A percentile compares a stretch with the other conserved stretches of the same genome.
Conservation (phyloP, 2,329 filamentous ascomycete genomes). For the Pseudocercospora fijiensis region DNA sequence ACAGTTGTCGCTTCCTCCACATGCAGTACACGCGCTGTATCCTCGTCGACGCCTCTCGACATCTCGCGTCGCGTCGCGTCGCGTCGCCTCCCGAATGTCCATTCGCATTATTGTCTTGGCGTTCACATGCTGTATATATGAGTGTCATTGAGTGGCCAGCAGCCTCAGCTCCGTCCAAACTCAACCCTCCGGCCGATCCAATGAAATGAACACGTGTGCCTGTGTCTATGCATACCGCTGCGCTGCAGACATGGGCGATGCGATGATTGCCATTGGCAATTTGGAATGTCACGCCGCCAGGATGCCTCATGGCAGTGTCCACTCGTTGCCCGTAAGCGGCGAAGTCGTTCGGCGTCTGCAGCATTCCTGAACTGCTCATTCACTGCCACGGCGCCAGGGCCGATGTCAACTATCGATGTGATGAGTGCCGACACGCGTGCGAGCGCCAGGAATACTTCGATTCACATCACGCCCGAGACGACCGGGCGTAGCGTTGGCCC, state of each 20-base stretch:
- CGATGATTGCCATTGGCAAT: background rate
- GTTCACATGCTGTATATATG: background rate
- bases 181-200: background rate
- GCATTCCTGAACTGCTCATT: background rate
- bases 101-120: too few species aligned
- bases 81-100: background rate
- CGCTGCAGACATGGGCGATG: background rate
- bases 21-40: background rate
- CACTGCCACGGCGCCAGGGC: background rate
- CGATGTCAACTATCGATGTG: too few species aligned
- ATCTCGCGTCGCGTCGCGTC: too few species aligned
- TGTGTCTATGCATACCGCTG: background rate
- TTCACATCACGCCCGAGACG: background rate
- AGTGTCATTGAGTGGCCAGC: background rate
- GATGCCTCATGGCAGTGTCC: background rate
- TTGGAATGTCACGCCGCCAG: background rate
- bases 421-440: constrained; percentile 1
- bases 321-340: background rate
- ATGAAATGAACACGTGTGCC: background rate
- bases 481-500: background rate
- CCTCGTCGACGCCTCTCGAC: background rate
- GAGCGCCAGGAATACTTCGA: background rate
- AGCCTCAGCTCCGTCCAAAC: background rate
- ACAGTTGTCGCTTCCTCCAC: too few species aligned
- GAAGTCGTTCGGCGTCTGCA: background rate